phyloP scores from a whole-genome alignment of 257 asterid genomes.

The Capsicum chinense region DNA sequence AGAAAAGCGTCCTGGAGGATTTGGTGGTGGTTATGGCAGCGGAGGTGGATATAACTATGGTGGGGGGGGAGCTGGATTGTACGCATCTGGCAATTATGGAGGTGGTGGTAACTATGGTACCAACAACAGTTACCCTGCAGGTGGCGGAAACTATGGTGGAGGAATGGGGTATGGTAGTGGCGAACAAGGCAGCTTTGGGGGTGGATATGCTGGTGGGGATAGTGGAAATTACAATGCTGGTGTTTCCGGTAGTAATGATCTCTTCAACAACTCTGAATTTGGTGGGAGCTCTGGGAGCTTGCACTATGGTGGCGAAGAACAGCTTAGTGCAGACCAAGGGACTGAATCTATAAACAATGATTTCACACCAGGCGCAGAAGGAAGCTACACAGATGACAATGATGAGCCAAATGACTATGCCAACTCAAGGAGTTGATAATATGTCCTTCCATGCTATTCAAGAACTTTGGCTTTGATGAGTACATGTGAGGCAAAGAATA shows the following conservation, averaged over 20 bases:
- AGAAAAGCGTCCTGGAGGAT: conserved; percentile 44
- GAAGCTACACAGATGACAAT: conserved; percentile 29
- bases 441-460: background rate
- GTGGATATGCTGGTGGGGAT: conserved; percentile 27
- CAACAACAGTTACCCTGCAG: conserved; percentile 19
- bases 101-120: conserved; percentile 31
- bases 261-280: conserved; percentile 1
- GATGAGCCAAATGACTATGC: conserved; percentile 36
- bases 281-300: conserved; percentile 1
- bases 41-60: conserved; percentile 29
- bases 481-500: background rate
- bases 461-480: background rate
- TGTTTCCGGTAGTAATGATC: conserved; percentile 2
- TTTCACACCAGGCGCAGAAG: conserved; percentile 1
- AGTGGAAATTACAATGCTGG: conserved; percentile 35
- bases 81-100: conserved; percentile 22
- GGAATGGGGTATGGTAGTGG: conserved; percentile 26
- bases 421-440: conserved; percentile 37
- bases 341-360: conserved; percentile 27
- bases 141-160: conserved; percentile 28
- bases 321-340: conserved; percentile 26
- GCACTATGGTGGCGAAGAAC: conserved; percentile 24
- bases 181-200: conserved; percentile 27
- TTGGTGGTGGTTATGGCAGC: conserved; percentile 31
- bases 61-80: conserved; percentile 31